Evolutionary conservation across 768 basidiomycete species (phyloP).

Genomic region (Xerocomus brunneocitrinus): DNA sequence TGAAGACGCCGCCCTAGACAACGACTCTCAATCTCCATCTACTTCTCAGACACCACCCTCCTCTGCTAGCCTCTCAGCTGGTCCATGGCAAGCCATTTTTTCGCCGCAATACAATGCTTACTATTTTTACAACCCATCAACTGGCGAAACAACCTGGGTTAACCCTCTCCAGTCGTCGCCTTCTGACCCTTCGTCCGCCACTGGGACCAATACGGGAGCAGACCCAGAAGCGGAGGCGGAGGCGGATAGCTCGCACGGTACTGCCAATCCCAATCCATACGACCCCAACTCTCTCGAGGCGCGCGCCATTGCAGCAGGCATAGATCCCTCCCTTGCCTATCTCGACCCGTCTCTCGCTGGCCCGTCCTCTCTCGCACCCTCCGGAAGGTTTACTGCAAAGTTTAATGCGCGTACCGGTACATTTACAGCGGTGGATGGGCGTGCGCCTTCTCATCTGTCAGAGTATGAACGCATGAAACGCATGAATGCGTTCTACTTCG

Average conservation of each 20-base stretch:
- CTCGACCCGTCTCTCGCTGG: constrained; percentile 68
- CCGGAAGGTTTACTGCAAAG: constrained; percentile 57
- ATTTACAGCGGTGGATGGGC: constrained; percentile 60
- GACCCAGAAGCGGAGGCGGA: constrained; percentile 16
- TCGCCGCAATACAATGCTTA: constrained; percentile 75
- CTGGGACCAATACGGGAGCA: constrained; percentile 14
- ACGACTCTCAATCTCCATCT: neutral
- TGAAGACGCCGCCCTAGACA: constrained; percentile 1
- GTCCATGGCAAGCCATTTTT: constrained; percentile 77
- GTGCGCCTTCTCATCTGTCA: constrained; percentile 71
- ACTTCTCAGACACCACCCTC: constrained; percentile 6
- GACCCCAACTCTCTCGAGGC: constrained; percentile 52
- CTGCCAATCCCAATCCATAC: constrained; percentile 17
- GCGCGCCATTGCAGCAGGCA: constrained; percentile 72
- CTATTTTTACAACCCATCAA: constrained; percentile 77
- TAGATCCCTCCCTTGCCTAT: constrained; percentile 76
- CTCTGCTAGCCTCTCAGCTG: constrained; percentile 20
- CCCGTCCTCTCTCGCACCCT: constrained; percentile 25
- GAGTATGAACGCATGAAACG: constrained; percentile 74
- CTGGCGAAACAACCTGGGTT: constrained; percentile 79
- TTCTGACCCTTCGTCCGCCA: constrained; percentile 22
- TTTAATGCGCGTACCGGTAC: constrained; percentile 82
- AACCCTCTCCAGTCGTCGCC: constrained; percentile 58
- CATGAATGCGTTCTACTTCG: constrained; percentile 88
- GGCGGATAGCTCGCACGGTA: constrained; percentile 17